Evolutionary conservation across 345 rosid species (phyloP).

Genomic region (Kandelia obovata): DNA sequence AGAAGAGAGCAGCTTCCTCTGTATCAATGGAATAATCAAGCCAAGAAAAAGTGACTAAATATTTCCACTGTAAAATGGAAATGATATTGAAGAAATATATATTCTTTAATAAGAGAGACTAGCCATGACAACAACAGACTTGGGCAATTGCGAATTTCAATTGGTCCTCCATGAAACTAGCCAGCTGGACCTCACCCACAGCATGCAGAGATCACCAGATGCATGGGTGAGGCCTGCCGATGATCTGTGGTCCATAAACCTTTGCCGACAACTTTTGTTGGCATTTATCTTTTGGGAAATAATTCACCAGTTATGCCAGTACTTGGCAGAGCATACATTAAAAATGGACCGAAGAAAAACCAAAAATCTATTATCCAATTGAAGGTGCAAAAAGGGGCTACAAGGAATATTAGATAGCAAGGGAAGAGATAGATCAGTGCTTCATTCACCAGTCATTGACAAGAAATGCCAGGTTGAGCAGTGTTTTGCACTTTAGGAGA

Average conservation of each 20-base stretch:
- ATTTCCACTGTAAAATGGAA: background rate
- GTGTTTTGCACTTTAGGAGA: background rate
- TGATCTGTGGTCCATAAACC: background rate
- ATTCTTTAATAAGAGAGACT: background rate
- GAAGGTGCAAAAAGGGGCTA: no score
- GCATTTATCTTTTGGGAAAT: background rate
- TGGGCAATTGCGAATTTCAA: conserved; percentile 1
- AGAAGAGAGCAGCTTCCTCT: conserved; percentile 81
- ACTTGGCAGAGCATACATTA: background rate
- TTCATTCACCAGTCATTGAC: no score
- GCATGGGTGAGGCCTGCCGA: background rate
- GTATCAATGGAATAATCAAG: conserved; percentile 21
- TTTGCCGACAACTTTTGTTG: background rate
- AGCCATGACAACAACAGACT: background rate
- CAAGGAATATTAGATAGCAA: no score
- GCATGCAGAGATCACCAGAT: conserved; percentile 2
- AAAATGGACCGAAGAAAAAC: background rate
- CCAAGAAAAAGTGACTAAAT: background rate
- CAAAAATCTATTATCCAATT: background rate
- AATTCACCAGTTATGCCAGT: background rate
- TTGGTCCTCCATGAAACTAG: background rate
- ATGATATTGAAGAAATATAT: background rate
- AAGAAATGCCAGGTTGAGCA: background rate
- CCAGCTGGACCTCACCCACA: conserved; percentile 3
- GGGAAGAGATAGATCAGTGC: no score